Conservation (phyloP, 108 stramenopile species). For the Hondaea fermentalgiana region DNA sequence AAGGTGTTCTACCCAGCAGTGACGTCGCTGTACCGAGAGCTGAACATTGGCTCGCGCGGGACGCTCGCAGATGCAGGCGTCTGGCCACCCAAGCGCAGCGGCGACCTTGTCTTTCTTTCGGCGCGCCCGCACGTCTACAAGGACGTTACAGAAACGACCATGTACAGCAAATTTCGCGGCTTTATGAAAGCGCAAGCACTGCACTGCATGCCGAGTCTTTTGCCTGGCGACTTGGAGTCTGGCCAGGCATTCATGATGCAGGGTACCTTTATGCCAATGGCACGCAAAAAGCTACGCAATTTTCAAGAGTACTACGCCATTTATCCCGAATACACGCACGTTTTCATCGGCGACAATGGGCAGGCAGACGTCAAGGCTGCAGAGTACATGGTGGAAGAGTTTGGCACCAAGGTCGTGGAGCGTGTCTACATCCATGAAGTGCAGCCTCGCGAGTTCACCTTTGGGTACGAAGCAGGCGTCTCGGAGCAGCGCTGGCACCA, state of each 20-base stretch:
- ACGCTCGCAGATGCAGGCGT: neutral
- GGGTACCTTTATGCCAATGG: constrained; percentile 78
- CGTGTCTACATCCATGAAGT: constrained; percentile 84
- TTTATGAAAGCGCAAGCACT: constrained; percentile 64
- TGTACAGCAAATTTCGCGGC: constrained; percentile 83
- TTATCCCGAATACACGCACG: constrained; percentile 89
- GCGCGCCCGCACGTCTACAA: constrained; percentile 97
- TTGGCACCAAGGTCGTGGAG: constrained; percentile 63
- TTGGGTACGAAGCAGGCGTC: constrained; percentile 30
- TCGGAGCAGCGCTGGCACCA: constrained; percentile 54
- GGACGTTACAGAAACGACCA: constrained; percentile 77
- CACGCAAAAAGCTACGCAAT: constrained; percentile 77
- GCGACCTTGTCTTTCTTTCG: constrained; percentile 87
- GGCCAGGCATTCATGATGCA: constrained; percentile 77
- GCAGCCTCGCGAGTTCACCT: constrained; percentile 39
- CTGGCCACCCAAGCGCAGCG: neutral
- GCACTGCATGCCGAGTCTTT: constrained; percentile 84
- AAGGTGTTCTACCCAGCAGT: constrained; percentile 91
- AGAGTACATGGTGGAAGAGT: constrained; percentile 81
- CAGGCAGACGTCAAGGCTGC: constrained; percentile 95
- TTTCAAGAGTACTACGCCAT: constrained; percentile 78
- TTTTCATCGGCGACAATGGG: constrained; percentile 97
- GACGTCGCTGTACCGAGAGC: constrained; percentile 85
- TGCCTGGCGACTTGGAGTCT: constrained; percentile 83
- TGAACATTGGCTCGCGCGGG: constrained; percentile 55